phyloP scores from a whole-genome alignment of 2,329 filamentous ascomycete species.

The Aspergillus fumigatus region DNA sequence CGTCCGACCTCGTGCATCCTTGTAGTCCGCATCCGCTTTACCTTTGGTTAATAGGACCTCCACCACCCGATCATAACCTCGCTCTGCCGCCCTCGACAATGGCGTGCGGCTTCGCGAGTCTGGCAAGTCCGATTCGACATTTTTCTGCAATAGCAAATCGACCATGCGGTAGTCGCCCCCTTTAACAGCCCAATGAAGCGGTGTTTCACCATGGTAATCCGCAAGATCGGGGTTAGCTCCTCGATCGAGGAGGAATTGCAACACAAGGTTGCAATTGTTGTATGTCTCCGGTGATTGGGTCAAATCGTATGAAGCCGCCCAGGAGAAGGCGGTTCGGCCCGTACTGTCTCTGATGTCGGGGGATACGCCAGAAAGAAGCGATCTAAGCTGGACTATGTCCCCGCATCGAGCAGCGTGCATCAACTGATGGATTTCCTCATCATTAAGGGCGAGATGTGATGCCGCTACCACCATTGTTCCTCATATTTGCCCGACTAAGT shows the following conservation, averaged over 20 bases:
- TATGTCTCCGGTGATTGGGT: neutral
- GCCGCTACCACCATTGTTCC: neutral
- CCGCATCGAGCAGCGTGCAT: conserved; percentile 5
- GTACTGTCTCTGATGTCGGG: conserved; percentile 3
- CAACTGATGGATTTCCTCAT: conserved; percentile 3
- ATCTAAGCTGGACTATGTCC: neutral
- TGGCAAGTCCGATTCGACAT: conserved; percentile 1
- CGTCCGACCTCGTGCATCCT: conserved; percentile 6
- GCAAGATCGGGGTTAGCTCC: conserved; percentile 8
- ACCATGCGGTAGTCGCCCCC: conserved; percentile 6
- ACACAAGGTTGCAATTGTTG: neutral
- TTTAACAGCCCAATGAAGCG: conserved; percentile 12
- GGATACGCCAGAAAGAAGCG: conserved; percentile 8
- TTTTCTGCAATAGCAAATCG: conserved; percentile 5
- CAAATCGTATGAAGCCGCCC: conserved; percentile 6
- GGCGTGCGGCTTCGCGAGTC: conserved; percentile 8
- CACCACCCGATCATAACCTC: conserved; percentile 2
- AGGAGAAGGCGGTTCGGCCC: conserved; percentile 11
- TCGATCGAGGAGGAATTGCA: conserved; percentile 9
- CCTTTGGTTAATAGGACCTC: conserved; percentile 2
- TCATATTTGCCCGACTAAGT: neutral
- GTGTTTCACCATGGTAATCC: conserved; percentile 9
- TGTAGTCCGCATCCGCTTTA: conserved; percentile 4
- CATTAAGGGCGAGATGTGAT: neutral
- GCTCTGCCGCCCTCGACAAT: conserved; percentile 8